Conservation (phyloP, 768 basidiomycete species). For the Lentinula sp. region DNA sequence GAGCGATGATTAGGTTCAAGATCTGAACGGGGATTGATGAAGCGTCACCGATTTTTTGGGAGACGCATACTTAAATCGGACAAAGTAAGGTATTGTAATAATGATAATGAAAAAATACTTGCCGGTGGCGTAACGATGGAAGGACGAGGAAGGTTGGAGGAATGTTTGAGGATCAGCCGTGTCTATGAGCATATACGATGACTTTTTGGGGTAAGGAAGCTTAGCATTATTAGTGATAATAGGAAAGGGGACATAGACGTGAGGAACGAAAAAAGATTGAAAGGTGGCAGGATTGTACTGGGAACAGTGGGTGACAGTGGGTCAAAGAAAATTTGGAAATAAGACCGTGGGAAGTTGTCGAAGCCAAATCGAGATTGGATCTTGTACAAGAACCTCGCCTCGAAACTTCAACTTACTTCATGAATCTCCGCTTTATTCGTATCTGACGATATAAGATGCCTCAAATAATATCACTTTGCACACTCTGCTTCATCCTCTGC, state of each 20-base stretch:
- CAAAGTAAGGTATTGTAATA: background rate
- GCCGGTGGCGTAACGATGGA: background rate
- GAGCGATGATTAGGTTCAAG: slow-evolving; percentile 29
- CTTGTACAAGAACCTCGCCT: background rate
- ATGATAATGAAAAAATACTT: background rate
- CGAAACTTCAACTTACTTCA: background rate
- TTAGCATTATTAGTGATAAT: background rate
- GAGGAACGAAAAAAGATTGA: background rate
- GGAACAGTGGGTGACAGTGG: background rate
- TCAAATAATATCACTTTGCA: slow-evolving; percentile 14
- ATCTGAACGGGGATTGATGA: slow-evolving; percentile 16
- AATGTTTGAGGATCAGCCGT: background rate
- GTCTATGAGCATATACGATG: background rate
- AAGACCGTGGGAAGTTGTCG: background rate
- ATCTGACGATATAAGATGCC: slow-evolving; percentile 5
- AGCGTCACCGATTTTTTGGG: background rate
- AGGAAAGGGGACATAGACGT: background rate
- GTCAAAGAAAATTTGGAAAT: background rate
- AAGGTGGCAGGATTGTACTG: background rate
- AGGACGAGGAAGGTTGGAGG: background rate
- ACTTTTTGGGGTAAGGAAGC: background rate
- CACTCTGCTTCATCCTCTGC: slow-evolving; percentile 17
- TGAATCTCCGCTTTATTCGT: slow-evolving; percentile 8
- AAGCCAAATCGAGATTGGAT: background rate
- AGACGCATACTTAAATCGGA: background rate